Conservation (phyloP, 768 basidiomycete genomes). For the Scleroderma citrinum region DNA sequence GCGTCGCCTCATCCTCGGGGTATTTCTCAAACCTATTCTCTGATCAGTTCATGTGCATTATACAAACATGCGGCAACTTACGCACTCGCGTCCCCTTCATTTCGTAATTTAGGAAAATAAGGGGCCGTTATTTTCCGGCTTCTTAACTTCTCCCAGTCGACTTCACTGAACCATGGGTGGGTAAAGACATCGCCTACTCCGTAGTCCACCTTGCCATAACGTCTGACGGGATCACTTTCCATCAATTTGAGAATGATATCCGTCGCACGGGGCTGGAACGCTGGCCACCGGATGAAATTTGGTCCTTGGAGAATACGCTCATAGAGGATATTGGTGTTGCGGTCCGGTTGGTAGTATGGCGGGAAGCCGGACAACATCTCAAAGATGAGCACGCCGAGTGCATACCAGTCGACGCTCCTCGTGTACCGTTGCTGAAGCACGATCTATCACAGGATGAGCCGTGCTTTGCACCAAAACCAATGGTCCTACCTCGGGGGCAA, state of each 20-base stretch:
- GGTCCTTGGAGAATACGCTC: conserved; percentile 85
- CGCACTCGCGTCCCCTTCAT: conserved; percentile 96
- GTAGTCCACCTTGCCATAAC: conserved; percentile 84
- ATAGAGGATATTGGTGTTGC: conserved; percentile 82
- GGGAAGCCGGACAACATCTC: conserved; percentile 97
- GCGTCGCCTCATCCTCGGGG: conserved; percentile 64
- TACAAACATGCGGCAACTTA: conserved; percentile 34
- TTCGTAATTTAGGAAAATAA: conserved; percentile 85
- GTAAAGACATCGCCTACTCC: conserved; percentile 90
- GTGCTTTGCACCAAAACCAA: conserved; percentile 14
- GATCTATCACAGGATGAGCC: conserved; percentile 39
- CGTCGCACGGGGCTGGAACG: conserved; percentile 68
- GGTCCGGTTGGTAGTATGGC: conserved; percentile 87
- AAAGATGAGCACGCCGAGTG: conserved; percentile 92
- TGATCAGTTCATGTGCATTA: conserved; percentile 5
- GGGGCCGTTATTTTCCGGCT: conserved; percentile 89
- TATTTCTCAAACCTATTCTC: conserved; percentile 64
- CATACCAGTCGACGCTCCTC: conserved; percentile 98
- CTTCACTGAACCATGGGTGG: conserved; percentile 92
- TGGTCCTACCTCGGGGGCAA: conserved; percentile 78
- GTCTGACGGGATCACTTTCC: conserved; percentile 81
- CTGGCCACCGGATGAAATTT: conserved; percentile 71
- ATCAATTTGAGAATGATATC: conserved; percentile 89
- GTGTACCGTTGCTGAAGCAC: conserved; percentile 83
- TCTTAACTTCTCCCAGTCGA: conserved; percentile 81